Evolutionary conservation across 495 filamentous ascomycete genomes (phyloP), one percentile per base, ranked within the genome.

Genomic region (Neurospora sp.): DNA sequence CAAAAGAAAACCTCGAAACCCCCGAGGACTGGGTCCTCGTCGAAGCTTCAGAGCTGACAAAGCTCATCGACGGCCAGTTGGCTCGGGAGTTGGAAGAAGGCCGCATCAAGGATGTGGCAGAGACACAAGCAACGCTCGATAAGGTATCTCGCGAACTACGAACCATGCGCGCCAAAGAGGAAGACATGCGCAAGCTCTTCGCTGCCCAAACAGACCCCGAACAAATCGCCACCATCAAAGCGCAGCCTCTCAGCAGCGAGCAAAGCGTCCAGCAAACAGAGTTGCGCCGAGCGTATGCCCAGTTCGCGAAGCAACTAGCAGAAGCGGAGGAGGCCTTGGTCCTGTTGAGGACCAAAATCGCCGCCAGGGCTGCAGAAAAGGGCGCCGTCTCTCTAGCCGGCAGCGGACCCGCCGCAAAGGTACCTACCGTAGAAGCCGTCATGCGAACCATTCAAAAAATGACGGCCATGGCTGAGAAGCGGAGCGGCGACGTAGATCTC

Each of bases 401-500:
- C 11, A 81, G 82, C 13, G 81, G 82, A 39, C 10, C 37, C 2
- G 83, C 84, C 28, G 80, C 82, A 7, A 82, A 83, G 24, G 82
- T 82, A 2, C 96, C 96, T 3, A 98, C 95, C 0, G 91, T 97
- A 2, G 96, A 98, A 75, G 93, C 93, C 9, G 93, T 98, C 24
- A 89, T 92, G 59, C 92, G 91, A 70, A 98, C 96, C 7, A 97
- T 99, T 74, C 84, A 84, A 71, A 97, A 96, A 72, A 92, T 99
- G 89, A 98, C 94, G 71, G 89, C 83, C 73, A 97, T 98, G 93
- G 91, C 91, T 0, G 92, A 97, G 84, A 90, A 90, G 81, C 92
- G 80, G 78, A 93, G 91, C 79, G 90, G 89, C 66, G 96, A 98
- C 75, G 90, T 98, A 69, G 93, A 97, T 80, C 88, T 96, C 13